A percentile compares a stretch with the other conserved stretches of the same genome.
Conservation (phyloP, 306 rosid species). For the Begonia peltatifolia region DNA sequence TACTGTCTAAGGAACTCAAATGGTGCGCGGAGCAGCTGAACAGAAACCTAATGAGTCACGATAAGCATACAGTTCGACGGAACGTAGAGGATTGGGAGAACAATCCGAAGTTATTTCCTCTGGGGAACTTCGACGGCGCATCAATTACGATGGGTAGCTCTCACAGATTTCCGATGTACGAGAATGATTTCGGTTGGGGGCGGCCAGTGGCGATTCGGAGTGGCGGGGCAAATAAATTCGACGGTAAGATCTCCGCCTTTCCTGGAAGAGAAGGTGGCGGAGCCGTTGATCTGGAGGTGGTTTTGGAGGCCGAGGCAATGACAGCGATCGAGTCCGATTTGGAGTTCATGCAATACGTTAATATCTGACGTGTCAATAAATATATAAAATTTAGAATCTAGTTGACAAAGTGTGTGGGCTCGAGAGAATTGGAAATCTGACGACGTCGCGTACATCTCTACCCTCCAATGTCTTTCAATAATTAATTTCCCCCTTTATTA, state of each 20-base stretch:
- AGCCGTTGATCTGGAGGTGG: constrained; percentile 68
- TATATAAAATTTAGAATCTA: too few relatives aligned
- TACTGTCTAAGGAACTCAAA: constrained; percentile 20
- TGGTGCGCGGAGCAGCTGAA: constrained; percentile 84
- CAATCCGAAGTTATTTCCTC: constrained; percentile 58
- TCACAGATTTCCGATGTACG: constrained; percentile 86
- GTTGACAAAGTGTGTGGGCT: too few relatives aligned
- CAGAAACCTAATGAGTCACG: constrained; percentile 53
- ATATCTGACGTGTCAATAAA: too few relatives aligned
- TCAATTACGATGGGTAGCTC: constrained; percentile 87
- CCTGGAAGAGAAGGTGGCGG: constrained; percentile 74
- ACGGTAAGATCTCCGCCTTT: constrained; percentile 54
- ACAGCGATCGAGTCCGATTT: constrained; percentile 40
- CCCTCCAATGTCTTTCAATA: too few relatives aligned
- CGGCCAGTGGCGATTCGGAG: constrained; percentile 73
- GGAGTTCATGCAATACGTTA: constrained; percentile 69
- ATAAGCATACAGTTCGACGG: constrained; percentile 29
- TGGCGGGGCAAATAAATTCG: constrained; percentile 49
- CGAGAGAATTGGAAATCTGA: too few relatives aligned
- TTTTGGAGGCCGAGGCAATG: constrained; percentile 69
- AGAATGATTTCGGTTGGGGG: constrained; percentile 69
- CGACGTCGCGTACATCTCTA: too few relatives aligned
- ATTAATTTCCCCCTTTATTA: too few relatives aligned
- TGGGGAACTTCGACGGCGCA: constrained; percentile 70
- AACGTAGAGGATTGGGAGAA: constrained; percentile 66